These are phyloP conservation scores for Leishmania amazonensis DNA, from an alignment of 208 protist species.

Conservation along the genomic window DNA sequence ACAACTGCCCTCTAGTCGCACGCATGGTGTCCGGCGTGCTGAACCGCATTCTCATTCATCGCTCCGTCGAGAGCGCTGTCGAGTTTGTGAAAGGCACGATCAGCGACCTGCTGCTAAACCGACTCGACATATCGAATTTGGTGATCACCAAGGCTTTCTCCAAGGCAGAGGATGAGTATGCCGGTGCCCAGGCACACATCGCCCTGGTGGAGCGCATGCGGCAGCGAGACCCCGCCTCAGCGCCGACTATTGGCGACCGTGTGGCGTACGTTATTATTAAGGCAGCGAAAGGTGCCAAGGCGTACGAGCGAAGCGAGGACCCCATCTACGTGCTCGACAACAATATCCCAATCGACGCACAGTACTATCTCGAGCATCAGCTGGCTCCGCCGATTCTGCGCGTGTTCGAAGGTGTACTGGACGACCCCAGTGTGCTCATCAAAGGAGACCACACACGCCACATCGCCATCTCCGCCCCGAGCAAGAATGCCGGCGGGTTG, in stretches of 20 bases:
- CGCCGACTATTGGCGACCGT: constrained; percentile 84
- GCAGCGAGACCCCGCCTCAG: constrained; percentile 80
- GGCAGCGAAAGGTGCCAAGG: constrained; percentile 86
- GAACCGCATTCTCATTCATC: constrained; percentile 86
- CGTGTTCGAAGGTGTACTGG: constrained; percentile 97
- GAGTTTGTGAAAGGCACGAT: constrained; percentile 92
- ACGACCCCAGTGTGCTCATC: constrained; percentile 87
- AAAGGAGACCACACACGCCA: constrained; percentile 98
- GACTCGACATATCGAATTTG: constrained; percentile 84
- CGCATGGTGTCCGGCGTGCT: constrained; percentile 85
- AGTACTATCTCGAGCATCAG: constrained; percentile 93
- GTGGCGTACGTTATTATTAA: constrained; percentile 89
- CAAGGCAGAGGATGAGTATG: constrained; percentile 97
- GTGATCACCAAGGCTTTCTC: constrained; percentile 91
- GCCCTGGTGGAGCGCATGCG: constrained; percentile 88
- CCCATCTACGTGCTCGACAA: constrained; percentile 97
- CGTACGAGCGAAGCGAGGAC: constrained; percentile 99
- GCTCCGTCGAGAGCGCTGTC: constrained; percentile 86
- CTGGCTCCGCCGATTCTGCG: constrained; percentile 79
- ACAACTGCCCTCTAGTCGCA: constrained; percentile 97
- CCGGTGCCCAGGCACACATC: constrained; percentile 76
- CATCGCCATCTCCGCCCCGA: constrained; percentile 94
- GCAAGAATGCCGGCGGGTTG: constrained; percentile 92
- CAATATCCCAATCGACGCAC: constrained; percentile 88
- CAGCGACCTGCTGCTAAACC: constrained; percentile 84